Evolutionary conservation across 176 grass and related monocot species (phyloP).

Genomic region (sorghum (Sorghum bicolor)): Sorghum_bicolor_NCBIv3 NC_012872.2:5481001-5481500

Average conservation of each 20-base stretch:
- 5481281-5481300: conserved; percentile 53
- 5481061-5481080: not conserved
- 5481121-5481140: conserved; percentile 54
- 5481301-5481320: conserved; percentile 78
- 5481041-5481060: not conserved
- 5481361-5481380: conserved; percentile 69
- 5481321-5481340: conserved; percentile 74
- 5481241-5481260: not conserved
- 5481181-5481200: conserved; percentile 44
- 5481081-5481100: conserved; percentile 57
- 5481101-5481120: conserved; percentile 90
- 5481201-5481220: not conserved
- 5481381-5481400: conserved; percentile 46
- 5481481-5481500: too few relatives aligned
- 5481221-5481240: not conserved
- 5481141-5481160: conserved; percentile 68
- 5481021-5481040: not conserved
- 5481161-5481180: conserved; percentile 92
- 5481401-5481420: not conserved
- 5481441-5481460: not conserved
- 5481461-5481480: too few relatives aligned
- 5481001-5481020: conserved; percentile 73
- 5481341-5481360: conserved; percentile 78
- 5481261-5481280: not conserved
- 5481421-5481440: not conserved